A percentile compares a stretch with the other conserved stretches of the same genome.
Conservation (phyloP, 768 basidiomycete genomes). For the Suillus clintonianus region DNA sequence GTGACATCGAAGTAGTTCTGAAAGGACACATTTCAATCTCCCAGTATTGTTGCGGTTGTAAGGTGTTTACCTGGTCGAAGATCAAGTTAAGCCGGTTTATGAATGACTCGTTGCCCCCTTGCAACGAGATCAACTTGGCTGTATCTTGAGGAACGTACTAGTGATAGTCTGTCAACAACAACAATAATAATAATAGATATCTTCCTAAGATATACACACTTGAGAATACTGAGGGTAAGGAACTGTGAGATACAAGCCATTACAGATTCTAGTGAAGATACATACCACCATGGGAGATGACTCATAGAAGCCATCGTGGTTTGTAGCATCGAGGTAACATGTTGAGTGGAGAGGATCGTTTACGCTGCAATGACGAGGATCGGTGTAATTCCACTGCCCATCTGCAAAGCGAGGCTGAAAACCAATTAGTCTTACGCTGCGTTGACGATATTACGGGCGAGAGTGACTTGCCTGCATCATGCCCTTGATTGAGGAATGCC, state of each 20-base stretch:
- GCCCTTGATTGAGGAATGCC: constrained; percentile 44
- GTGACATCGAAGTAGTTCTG: constrained; percentile 64
- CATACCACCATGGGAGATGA: constrained; percentile 60
- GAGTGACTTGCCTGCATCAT: constrained; percentile 55
- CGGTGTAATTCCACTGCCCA: constrained; percentile 64
- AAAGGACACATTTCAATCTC: not conserved
- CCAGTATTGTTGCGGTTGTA: not conserved
- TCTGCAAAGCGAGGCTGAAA: constrained; percentile 54
- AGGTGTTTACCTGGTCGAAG: constrained; percentile 46
- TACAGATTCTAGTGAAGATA: constrained; percentile 3
- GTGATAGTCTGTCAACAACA: not conserved
- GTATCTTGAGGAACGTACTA: constrained; percentile 70
- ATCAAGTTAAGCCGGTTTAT: constrained; percentile 57
- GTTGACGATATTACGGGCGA: not conserved
- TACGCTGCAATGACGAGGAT: constrained; percentile 66
- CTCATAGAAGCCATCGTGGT: constrained; percentile 67
- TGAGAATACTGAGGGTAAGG: constrained; percentile 50
- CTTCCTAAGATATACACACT: constrained; percentile 25
- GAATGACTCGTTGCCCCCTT: constrained; percentile 59
- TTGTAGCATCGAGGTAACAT: constrained; percentile 58
- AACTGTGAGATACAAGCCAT: not conserved
- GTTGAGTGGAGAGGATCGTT: constrained; percentile 59
- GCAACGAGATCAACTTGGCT: constrained; percentile 59
- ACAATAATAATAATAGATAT: not conserved
- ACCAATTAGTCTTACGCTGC: not conserved